Conservation (phyloP, 192 early-diverging fungal species). For the Thoreauomyces humboldtii region DNA sequence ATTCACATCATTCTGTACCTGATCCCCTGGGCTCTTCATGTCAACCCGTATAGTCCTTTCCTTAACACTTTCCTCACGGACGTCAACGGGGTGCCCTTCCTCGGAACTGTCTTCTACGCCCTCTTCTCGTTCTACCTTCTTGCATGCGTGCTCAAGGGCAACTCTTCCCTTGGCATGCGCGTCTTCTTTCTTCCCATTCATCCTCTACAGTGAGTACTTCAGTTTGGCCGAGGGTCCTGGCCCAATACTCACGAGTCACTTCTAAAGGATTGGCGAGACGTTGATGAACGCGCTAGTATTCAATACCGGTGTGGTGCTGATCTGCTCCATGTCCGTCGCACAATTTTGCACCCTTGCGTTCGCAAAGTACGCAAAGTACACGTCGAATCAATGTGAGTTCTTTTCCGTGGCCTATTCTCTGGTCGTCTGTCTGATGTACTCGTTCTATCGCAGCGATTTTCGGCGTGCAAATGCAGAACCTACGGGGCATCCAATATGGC, state of each 20-base stretch:
- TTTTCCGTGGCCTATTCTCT: not conserved
- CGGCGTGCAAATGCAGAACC: constrained; percentile 53
- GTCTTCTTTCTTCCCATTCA: constrained; percentile 58
- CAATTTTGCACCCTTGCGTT: constrained; percentile 60
- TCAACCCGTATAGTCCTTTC: constrained; percentile 43
- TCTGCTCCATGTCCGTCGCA: constrained; percentile 54
- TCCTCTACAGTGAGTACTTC: constrained; percentile 41
- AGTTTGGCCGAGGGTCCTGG: too few species aligned
- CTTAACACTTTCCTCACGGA: constrained; percentile 52
- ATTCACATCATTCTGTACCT: constrained; percentile 57
- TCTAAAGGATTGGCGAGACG: constrained; percentile 55
- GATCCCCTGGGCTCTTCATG: constrained; percentile 42
- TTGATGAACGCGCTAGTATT: constrained; percentile 62
- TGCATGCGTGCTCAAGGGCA: constrained; percentile 58
- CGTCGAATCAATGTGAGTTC: constrained; percentile 48
- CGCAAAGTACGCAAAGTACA: constrained; percentile 51
- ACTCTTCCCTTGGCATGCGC: constrained; percentile 54
- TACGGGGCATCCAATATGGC: constrained; percentile 46
- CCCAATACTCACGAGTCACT: too few species aligned
- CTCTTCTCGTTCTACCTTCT: constrained; percentile 59
- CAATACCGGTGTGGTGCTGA: constrained; percentile 56
- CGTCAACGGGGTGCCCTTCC: constrained; percentile 49
- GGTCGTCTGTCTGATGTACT: not conserved
- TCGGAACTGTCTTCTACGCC: constrained; percentile 57
- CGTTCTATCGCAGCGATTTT: constrained; percentile 43